Conservation (phyloP, 306 rosid genomes). For the Trichosanthes cucumerina region DNA sequence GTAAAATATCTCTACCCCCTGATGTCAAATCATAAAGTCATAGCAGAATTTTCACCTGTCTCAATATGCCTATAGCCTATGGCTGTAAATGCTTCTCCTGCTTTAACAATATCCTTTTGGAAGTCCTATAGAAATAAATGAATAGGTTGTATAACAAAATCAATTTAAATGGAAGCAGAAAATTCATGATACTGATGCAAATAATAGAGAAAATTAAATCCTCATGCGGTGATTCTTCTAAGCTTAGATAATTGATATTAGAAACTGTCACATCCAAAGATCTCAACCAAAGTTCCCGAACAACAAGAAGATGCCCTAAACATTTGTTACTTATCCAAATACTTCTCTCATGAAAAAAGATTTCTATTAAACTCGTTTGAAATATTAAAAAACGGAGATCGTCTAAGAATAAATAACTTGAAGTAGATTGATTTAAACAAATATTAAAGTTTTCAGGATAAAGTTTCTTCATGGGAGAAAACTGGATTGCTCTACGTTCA, state of each 20-base stretch:
- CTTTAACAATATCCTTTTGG: conserved; percentile 81
- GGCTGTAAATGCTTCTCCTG: conserved; percentile 78
- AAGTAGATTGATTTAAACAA: neutral
- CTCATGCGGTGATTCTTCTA: neutral
- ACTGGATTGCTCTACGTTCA: neutral
- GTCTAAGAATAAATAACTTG: neutral
- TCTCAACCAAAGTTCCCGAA: neutral
- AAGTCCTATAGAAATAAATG: conserved; percentile 57
- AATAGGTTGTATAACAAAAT: neutral
- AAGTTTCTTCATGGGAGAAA: neutral
- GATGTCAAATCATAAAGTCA: neutral
- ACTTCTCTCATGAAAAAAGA: neutral
- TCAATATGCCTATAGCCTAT: conserved; percentile 80
- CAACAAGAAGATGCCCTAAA: neutral
- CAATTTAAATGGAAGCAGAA: neutral
- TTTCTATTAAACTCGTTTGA: neutral
- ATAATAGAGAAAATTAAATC: neutral
- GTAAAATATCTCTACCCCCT: neutral
- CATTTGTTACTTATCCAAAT: neutral
- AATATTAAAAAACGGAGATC: neutral
- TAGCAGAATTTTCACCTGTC: conserved; percentile 55
- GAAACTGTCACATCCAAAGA: neutral
- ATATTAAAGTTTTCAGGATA: neutral
- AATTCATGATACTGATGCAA: neutral
- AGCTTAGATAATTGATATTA: neutral